Evolutionary conservation across 306 rosid species (phyloP).

Genomic region (Spatholobus suberectus): DNA sequence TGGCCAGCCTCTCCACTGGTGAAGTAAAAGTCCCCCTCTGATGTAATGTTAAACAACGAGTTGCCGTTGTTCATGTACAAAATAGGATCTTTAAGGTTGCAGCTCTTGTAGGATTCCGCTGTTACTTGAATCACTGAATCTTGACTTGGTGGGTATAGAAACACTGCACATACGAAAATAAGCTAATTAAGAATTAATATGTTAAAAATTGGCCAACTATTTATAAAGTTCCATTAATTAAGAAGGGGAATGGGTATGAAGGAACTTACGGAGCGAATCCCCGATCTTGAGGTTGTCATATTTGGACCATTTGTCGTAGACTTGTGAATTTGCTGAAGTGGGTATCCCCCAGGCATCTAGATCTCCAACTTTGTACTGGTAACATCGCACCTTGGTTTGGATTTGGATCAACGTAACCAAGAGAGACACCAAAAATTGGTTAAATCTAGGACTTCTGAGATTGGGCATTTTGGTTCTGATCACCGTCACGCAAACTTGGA

Average conservation of each 20-base stretch:
- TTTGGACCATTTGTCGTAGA: slow-evolving; percentile 74
- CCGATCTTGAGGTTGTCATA: slow-evolving; percentile 62
- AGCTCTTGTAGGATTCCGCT: slow-evolving; percentile 59
- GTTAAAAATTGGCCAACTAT: not conserved
- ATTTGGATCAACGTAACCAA: slow-evolving; percentile 44
- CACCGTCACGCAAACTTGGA: not conserved
- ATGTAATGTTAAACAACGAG: slow-evolving; percentile 77
- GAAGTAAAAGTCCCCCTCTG: slow-evolving; percentile 64
- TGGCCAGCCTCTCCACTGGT: slow-evolving; percentile 67
- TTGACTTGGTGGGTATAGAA: slow-evolving; percentile 85
- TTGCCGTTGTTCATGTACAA: slow-evolving; percentile 77
- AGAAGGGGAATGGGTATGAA: not conserved
- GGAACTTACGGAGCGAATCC: slow-evolving; percentile 76
- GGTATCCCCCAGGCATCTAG: slow-evolving; percentile 79
- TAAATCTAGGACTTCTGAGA: slow-evolving; percentile 23
- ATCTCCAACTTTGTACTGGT: slow-evolving; percentile 83
- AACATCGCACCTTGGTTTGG: slow-evolving; percentile 52
- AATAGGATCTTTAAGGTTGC: slow-evolving; percentile 79
- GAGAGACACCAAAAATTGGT: slow-evolving; percentile 33
- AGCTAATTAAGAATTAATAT: not conserved
- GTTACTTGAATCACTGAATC: slow-evolving; percentile 83
- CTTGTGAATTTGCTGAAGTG: slow-evolving; percentile 55
- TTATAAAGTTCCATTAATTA: no score
- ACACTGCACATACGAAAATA: slow-evolving; percentile 52
- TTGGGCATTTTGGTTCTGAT: slow-evolving; percentile 28